These are phyloP conservation scores for Tetrahymena elliotti DNA, from an alignment of 73 alveolate genomes.

Conservation along the genomic window DNA sequence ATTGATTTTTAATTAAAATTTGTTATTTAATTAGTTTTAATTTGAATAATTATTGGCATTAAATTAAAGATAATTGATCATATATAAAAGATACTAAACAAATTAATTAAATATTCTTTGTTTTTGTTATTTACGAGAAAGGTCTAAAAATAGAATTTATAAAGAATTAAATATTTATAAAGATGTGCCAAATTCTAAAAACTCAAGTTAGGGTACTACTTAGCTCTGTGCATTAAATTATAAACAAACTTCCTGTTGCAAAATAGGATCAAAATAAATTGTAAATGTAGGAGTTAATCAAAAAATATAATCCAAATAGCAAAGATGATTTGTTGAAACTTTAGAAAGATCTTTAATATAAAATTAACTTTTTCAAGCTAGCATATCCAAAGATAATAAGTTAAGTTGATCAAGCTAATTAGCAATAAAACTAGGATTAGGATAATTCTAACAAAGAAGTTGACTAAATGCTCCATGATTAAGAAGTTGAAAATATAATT, in stretches of 20 bases:
- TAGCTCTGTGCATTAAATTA: background rate
- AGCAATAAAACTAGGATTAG: background rate
- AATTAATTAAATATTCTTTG: background rate
- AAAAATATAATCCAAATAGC: background rate
- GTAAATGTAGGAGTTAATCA: background rate
- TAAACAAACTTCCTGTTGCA: background rate
- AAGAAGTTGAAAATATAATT: background rate
- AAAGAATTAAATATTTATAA: background rate
- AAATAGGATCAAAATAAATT: background rate
- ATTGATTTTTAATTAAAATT: background rate
- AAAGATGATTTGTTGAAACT: background rate
- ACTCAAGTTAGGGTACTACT: background rate
- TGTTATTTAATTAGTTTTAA: background rate
- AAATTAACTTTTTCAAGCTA: constrained; percentile 7
- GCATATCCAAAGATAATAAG: background rate
- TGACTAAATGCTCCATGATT: background rate
- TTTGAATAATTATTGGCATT: background rate
- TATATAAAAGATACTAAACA: background rate
- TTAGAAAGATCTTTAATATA: constrained; percentile 2
- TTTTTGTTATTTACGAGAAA: background rate
- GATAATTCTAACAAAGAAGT: background rate
- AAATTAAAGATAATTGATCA: background rate
- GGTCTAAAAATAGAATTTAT: background rate
- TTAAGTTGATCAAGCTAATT: background rate
- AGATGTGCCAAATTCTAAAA: background rate